phyloP scores from a whole-genome alignment of 352 stramenopile species.

The Pythium guiyangense region DNA sequence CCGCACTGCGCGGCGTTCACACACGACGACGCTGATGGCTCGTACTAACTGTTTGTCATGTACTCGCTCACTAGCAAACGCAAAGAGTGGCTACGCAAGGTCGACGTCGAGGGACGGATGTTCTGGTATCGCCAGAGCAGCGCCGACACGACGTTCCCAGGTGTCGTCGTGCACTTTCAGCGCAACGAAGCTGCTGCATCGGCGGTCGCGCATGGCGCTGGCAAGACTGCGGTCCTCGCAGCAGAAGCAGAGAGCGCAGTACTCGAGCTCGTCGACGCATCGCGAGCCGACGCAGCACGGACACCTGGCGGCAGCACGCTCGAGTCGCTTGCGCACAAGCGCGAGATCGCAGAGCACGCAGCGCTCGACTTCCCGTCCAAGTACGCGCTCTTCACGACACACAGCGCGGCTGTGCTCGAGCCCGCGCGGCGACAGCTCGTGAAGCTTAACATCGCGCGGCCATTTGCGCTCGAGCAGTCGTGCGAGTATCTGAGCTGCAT shows the following conservation, averaged over 20 bases:
- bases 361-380: background rate
- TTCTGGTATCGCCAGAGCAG: conserved; percentile 46
- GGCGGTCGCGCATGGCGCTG: background rate
- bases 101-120: conserved; percentile 54
- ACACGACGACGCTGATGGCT: too few relatives aligned
- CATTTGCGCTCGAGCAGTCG: conserved; percentile 60
- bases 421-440: conserved; percentile 38
- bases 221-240: background rate
- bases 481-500: conserved; percentile 58
- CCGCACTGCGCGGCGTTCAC: too few relatives aligned
- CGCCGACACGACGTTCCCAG: conserved; percentile 17
- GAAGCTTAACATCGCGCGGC: conserved; percentile 40
- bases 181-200: too few relatives aligned
- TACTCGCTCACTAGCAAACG: conserved; percentile 36
- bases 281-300: conserved; percentile 14
- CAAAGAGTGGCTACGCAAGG: conserved; percentile 46
- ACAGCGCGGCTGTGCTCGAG: conserved; percentile 27
- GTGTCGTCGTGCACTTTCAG: conserved; percentile 28
- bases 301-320: conserved; percentile 23
- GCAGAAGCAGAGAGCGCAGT: conserved; percentile 3
- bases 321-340: background rate
- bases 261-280: conserved; percentile 25
- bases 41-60: too few relatives aligned
- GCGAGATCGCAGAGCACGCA: background rate
- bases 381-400: conserved; percentile 4